Evolutionary conservation across 768 basidiomycete species (phyloP).

Genomic region (Terana coerulea): DNA sequence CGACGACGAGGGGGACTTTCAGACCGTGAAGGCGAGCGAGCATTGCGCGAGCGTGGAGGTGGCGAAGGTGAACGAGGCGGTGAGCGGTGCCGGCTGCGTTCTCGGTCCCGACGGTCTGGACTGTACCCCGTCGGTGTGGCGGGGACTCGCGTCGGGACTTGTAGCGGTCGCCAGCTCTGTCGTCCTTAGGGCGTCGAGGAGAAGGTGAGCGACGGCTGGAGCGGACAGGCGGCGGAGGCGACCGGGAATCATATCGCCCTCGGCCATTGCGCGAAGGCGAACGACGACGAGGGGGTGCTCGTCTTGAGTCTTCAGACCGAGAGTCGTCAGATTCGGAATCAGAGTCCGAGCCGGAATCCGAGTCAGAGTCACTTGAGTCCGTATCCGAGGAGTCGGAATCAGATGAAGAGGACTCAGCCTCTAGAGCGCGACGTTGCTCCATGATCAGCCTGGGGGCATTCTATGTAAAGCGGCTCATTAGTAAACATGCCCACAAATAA

Average conservation of each 20-base stretch:
- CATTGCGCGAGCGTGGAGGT: constrained; percentile 15
- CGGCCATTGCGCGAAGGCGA: constrained; percentile 28
- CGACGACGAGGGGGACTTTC: constrained; percentile 9
- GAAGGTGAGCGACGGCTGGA: constrained; percentile 18
- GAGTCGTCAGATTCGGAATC: constrained; percentile 41
- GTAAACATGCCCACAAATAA: not conserved
- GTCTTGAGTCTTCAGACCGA: constrained; percentile 25
- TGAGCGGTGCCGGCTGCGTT: constrained; percentile 17
- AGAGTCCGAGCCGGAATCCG: constrained; percentile 35
- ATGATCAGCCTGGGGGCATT: constrained; percentile 91
- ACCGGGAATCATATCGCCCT: constrained; percentile 29
- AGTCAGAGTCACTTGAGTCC: constrained; percentile 33
- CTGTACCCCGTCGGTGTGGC: constrained; percentile 19
- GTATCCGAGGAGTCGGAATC: constrained; percentile 35
- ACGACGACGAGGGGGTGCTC: constrained; percentile 24
- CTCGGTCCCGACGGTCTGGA: constrained; percentile 10
- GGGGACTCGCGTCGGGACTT: constrained; percentile 23
- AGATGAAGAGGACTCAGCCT: constrained; percentile 53
- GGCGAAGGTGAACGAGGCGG: constrained; percentile 20
- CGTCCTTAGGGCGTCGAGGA: constrained; percentile 10
- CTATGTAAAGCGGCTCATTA: constrained; percentile 40
- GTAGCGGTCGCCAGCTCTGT: constrained; percentile 15
- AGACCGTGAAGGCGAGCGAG: constrained; percentile 12
- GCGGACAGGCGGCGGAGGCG: constrained; percentile 26
- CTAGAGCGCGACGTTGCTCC: constrained; percentile 88